Evolutionary conservation across 2,329 filamentous ascomycete genomes (phyloP).

Genomic region (Colletotrichum chlorophyti): DNA sequence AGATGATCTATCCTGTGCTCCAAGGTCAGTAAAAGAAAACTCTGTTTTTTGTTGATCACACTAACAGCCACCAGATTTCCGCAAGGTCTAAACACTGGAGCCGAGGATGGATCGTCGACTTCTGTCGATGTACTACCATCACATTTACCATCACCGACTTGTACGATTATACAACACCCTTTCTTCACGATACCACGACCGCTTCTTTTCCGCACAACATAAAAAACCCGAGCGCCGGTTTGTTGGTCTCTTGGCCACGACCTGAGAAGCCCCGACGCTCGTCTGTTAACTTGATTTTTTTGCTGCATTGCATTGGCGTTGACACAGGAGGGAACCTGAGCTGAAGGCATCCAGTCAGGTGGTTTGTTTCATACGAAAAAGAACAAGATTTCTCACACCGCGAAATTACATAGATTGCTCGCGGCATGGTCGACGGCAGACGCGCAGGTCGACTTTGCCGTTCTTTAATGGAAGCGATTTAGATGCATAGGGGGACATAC

Average conservation of each 20-base stretch:
- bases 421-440: slow-evolving; percentile 32
- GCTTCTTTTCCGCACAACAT: slow-evolving; percentile 36
- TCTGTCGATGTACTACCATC: slow-evolving; percentile 30
- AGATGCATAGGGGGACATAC: slow-evolving; percentile 11
- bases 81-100: slow-evolving; percentile 54
- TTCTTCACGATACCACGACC: slow-evolving; percentile 55
- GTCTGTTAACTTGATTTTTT: slow-evolving; percentile 41
- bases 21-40: slow-evolving; percentile 69
- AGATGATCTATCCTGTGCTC: slow-evolving; percentile 96
- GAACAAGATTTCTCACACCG: slow-evolving; percentile 45
- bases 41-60: not conserved
- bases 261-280: slow-evolving; percentile 1
- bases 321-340: slow-evolving; percentile 37
- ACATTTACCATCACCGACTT: slow-evolving; percentile 33
- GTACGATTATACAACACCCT: slow-evolving; percentile 49
- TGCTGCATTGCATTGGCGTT: slow-evolving; percentile 68
- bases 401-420: slow-evolving; percentile 50
- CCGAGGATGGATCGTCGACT: slow-evolving; percentile 8
- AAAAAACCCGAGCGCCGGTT: slow-evolving; percentile 17
- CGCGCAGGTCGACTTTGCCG: slow-evolving; percentile 28
- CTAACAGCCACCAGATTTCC: slow-evolving; percentile 53
- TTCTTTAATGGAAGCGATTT: slow-evolving; percentile 28
- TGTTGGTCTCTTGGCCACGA: slow-evolving; percentile 7
- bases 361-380: slow-evolving; percentile 41
- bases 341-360: slow-evolving; percentile 33